phyloP scores from a whole-genome alignment of 139 green algal genomes.

The Ostreobium quekettii region DNA sequence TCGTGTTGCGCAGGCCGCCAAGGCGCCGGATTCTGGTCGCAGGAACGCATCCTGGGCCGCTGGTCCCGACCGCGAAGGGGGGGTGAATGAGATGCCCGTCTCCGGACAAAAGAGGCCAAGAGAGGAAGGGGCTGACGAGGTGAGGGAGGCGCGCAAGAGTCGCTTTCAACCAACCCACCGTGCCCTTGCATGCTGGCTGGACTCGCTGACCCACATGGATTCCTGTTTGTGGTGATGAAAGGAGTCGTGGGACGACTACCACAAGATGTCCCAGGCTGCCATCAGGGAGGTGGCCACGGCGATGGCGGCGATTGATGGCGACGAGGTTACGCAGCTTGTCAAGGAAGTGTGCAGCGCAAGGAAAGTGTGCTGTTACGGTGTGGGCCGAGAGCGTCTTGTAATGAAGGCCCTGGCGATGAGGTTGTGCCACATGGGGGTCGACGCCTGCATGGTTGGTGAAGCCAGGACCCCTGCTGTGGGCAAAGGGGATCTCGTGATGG shows the following conservation, averaged over 20 bases:
- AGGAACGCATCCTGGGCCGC: too few species aligned
- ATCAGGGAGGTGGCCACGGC: slow-evolving; percentile 5
- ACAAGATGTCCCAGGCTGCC: not conserved
- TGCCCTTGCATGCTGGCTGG: too few species aligned
- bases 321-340: slow-evolving; percentile 1
- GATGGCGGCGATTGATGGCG: not conserved
- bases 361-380: slow-evolving; percentile 30
- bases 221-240: too few species aligned
- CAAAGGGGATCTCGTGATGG: slow-evolving; percentile 3
- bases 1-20: too few species aligned
- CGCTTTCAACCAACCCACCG: too few species aligned
- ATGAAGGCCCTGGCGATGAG: slow-evolving; percentile 24
- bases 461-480: not conserved
- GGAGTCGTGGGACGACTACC: not conserved
- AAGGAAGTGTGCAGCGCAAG: slow-evolving; percentile 12
- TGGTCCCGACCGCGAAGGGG: too few species aligned
- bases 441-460: slow-evolving; percentile 22
- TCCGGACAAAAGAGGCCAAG: too few species aligned
- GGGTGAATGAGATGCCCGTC: too few species aligned
- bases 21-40: too few species aligned
- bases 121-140: too few species aligned
- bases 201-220: too few species aligned
- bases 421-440: slow-evolving; percentile 22
- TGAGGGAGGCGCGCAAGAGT: too few species aligned
- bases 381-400: slow-evolving; percentile 23